Base-by-base conservation (phyloP, 305 asterid genomes). In the Nicotiana rustica region DNA sequence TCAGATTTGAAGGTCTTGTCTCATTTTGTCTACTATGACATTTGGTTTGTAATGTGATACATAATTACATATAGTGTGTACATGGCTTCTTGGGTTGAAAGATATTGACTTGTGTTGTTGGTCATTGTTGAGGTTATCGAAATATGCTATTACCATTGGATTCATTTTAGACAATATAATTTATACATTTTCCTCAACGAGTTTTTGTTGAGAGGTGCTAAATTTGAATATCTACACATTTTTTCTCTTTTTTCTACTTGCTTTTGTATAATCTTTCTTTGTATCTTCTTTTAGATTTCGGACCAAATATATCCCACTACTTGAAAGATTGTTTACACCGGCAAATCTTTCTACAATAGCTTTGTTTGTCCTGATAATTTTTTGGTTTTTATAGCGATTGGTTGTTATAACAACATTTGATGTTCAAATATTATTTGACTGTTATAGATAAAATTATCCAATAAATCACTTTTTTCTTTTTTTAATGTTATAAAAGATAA, bases 101-200 rank as follows among this genome's bases (percentile, higher is more conserved):
- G n/a, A 73, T 73, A 47, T 73, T 49, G 62, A 73, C 41, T 60
- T 73, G 5, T 71, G 62, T 12, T 73, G 4, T 75, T 75, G 79
- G 79, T 75, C 41, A 25, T 52, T 75, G 64, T 75, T 52, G 65
- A 75, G 64, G 65, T 75, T 75, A 75, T 14, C 0, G 29, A 75
- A 71, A 41, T 69, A 69, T 69, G 35, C 59, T 69, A 19, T 36
- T 35, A n/a, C 15, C 17, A 38, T 9, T 38, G 57, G n/a, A 17
- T 69, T 69, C 18, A 33, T 9, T 38, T 69, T 21, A 69, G 57
- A 33, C 12, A 47, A 4, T 47, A 9, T 47, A 55, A 17, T 35
- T 36, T 68, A 36, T 35, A 68, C 31, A 9, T 68, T 68, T 68
- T 13, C 9, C 12, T 31, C 19, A 31, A 8, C 3, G 2, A 66